These are phyloP conservation scores for Populus ilicifolia DNA, from an alignment of 345 rosid genomes.

Conservation along the genomic window DNA sequence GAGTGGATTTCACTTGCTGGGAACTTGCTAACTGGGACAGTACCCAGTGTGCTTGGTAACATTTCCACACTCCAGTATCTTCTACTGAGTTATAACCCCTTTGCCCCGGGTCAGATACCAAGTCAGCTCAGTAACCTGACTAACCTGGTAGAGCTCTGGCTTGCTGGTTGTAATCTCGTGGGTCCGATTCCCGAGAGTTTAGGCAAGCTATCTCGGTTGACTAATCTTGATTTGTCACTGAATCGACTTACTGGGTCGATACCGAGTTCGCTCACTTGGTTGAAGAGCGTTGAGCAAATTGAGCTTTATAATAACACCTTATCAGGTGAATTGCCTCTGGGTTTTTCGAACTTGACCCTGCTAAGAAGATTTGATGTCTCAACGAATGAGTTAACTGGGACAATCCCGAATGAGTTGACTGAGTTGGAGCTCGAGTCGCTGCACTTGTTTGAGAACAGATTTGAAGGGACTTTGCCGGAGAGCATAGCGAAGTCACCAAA, in stretches of 20 bases:
- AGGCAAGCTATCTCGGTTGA: conserved; percentile 33
- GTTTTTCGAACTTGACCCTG: conserved; percentile 45
- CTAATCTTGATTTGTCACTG: conserved; percentile 45
- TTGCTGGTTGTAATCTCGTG: conserved; percentile 40
- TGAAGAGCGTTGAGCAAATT: conserved; percentile 47
- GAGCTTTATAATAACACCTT: conserved; percentile 73
- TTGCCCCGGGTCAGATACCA: conserved; percentile 46
- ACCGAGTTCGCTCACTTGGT: conserved; percentile 52
- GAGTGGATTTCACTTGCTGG: not conserved
- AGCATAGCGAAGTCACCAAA: conserved; percentile 51
- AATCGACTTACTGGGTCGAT: conserved; percentile 62
- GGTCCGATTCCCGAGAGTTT: conserved; percentile 57
- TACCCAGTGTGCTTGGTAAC: conserved; percentile 58
- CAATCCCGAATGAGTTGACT: conserved; percentile 58
- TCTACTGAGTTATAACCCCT: conserved; percentile 57
- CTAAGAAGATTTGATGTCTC: conserved; percentile 61
- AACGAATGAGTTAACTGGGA: conserved; percentile 54
- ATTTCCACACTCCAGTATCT: conserved; percentile 52
- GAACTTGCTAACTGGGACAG: conserved; percentile 38
- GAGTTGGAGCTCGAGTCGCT: conserved; percentile 58
- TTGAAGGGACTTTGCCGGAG: conserved; percentile 67
- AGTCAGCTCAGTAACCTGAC: conserved; percentile 49
- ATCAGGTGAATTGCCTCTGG: conserved; percentile 56
- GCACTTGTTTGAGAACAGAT: conserved; percentile 55
- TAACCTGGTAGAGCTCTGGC: conserved; percentile 58